A percentile compares a stretch with the other conserved stretches of the same genome.
These are phyloP conservation scores for Cordyceps cateniannulata DNA, from an alignment of 2,329 filamentous ascomycete genomes.

Conservation along the genomic window DNA sequence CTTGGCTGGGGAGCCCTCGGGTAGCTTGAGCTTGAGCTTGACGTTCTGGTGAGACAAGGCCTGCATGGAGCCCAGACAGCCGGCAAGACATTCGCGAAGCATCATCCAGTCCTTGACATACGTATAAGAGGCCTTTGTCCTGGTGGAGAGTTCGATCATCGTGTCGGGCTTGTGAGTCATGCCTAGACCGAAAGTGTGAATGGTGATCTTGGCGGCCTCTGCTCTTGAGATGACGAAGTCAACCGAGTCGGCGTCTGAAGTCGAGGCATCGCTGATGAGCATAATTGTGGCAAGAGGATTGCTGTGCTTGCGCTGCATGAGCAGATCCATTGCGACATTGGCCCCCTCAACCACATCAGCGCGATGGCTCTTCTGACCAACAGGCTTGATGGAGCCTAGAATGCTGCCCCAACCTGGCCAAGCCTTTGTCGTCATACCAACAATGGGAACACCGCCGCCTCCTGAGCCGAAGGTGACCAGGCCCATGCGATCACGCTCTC, in stretches of 20 bases:
- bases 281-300: slow-evolving; percentile 94
- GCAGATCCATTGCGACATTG: slow-evolving; percentile 94
- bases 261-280: slow-evolving; percentile 94
- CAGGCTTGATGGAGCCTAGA: slow-evolving; percentile 79
- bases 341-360: slow-evolving; percentile 96
- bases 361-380: slow-evolving; percentile 92
- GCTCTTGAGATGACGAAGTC: slow-evolving; percentile 96
- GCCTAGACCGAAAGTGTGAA: slow-evolving; percentile 93
- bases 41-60: slow-evolving; percentile 97
- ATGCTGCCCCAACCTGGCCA: slow-evolving; percentile 91
- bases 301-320: slow-evolving; percentile 95
- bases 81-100: slow-evolving; percentile 91
- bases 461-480: slow-evolving; percentile 95
- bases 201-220: slow-evolving; percentile 93
- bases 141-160: slow-evolving; percentile 93
- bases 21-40: slow-evolving; percentile 86
- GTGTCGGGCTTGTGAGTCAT: slow-evolving; percentile 98
- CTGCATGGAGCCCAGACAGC: slow-evolving; percentile 86
- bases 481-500: slow-evolving; percentile 93
- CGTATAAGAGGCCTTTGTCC: slow-evolving; percentile 94
- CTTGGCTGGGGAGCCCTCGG: slow-evolving; percentile 93
- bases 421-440: slow-evolving; percentile 95
- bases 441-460: slow-evolving; percentile 84
- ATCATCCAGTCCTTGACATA: slow-evolving; percentile 99
- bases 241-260: slow-evolving; percentile 87